Conservation (phyloP, 192 early-diverging fungal species). For the Linnemannia exigua region DNA sequence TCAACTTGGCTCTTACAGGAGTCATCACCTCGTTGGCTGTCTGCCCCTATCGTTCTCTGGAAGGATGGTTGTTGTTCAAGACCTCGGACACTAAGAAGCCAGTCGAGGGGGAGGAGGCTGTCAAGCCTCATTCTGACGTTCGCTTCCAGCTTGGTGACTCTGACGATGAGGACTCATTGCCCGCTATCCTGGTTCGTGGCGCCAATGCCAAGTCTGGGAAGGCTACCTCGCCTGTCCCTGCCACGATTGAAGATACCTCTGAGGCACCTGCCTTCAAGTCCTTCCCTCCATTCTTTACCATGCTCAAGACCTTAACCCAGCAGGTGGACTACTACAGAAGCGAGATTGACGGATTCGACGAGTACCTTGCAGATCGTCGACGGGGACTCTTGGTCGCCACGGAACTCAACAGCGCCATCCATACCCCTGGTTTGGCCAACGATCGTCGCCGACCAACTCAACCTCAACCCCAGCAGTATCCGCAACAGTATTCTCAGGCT, state of each 20-base stretch:
- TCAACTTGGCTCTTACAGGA: constrained; percentile 94
- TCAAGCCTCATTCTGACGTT: not conserved
- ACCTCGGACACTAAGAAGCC: constrained; percentile 55
- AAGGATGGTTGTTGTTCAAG: constrained; percentile 77
- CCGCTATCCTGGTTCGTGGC: constrained; percentile 16
- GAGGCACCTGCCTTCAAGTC: constrained; percentile 60
- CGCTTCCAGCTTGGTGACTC: constrained; percentile 42
- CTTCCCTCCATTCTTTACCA: constrained; percentile 76
- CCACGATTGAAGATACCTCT: constrained; percentile 37
- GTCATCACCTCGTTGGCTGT: constrained; percentile 88
- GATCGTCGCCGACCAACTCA: not conserved
- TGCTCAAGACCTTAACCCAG: constrained; percentile 71
- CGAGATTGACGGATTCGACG: constrained; percentile 72
- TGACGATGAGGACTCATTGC: constrained; percentile 57
- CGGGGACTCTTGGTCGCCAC: constrained; percentile 68
- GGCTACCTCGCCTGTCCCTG: constrained; percentile 55
- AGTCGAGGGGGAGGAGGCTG: constrained; percentile 36
- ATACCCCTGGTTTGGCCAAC: constrained; percentile 37
- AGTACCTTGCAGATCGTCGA: constrained; percentile 66
- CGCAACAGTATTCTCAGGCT: constrained; percentile 10
- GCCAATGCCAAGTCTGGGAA: constrained; percentile 23
- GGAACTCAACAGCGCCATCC: constrained; percentile 56
- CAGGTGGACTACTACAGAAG: constrained; percentile 77
- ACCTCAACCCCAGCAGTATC: constrained; percentile 16
- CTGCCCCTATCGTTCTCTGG: constrained; percentile 79